Conservation (phyloP, 106 monocot species). For the Dendrobium catenatum region DNA sequence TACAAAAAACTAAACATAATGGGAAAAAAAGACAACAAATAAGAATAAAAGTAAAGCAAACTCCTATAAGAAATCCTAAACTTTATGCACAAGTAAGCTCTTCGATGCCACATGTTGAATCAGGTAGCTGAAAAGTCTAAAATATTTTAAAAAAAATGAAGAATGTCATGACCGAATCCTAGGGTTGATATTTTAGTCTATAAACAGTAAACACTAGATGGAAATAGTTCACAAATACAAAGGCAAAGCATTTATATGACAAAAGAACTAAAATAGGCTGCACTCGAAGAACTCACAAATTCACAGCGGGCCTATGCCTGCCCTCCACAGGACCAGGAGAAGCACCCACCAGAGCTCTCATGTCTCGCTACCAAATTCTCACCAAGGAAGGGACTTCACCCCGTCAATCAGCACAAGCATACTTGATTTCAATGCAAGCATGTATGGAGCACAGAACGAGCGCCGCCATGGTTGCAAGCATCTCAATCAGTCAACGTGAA, state of each 20-base stretch:
- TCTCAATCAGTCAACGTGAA: background rate
- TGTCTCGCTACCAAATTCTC: background rate
- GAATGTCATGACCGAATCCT: background rate
- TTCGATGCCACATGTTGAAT: background rate
- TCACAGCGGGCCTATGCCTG: constrained; percentile 5
- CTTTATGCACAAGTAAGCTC: background rate
- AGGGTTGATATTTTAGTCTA: background rate
- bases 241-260: background rate
- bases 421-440: background rate
- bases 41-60: background rate
- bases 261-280: background rate
- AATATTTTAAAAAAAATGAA: background rate
- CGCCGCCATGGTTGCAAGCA: background rate
- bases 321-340: constrained; percentile 19
- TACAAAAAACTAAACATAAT: background rate
- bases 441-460: background rate
- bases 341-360: constrained; percentile 4
- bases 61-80: background rate
- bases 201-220: background rate
- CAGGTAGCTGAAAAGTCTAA: background rate
- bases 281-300: constrained; percentile 11
- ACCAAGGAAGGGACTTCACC: background rate
- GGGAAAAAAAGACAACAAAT: background rate
- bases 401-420: background rate
- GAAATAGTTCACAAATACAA: background rate